These are phyloP conservation scores for Verticillium dahliae DNA, from an alignment of 2,329 filamentous ascomycete species.

Conservation along the genomic window DNA sequence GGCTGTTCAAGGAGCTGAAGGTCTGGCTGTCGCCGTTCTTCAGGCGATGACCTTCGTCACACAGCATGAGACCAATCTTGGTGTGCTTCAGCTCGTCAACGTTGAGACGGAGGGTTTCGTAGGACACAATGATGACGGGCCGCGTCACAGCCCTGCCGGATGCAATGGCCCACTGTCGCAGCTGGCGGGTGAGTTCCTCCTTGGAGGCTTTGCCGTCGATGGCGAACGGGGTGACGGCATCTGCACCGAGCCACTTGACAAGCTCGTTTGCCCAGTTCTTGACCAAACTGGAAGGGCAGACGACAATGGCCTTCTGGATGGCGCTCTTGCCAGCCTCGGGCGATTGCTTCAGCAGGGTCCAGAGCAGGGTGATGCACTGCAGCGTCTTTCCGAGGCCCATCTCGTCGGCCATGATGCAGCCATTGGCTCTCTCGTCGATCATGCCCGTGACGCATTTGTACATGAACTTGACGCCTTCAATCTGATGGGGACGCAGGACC, in stretches of 20 bases:
- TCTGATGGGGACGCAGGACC: conserved; percentile 89
- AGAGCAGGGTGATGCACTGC: conserved; percentile 94
- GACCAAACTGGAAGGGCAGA: conserved; percentile 92
- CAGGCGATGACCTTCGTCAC: conserved; percentile 91
- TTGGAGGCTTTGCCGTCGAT: conserved; percentile 96
- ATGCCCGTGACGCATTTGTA: conserved; percentile 93
- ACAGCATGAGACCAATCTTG: conserved; percentile 86
- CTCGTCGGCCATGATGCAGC: conserved; percentile 99
- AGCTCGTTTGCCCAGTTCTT: conserved; percentile 98
- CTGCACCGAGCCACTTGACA: conserved; percentile 90
- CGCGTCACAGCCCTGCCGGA: conserved; percentile 83
- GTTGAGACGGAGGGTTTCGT: conserved; percentile 89
- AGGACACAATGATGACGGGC: conserved; percentile 94
- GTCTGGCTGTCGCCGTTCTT: conserved; percentile 97
- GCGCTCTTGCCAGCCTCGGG: conserved; percentile 89
- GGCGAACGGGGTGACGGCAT: conserved; percentile 87
- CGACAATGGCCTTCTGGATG: conserved; percentile 95
- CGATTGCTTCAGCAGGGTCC: conserved; percentile 93
- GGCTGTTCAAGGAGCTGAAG: conserved; percentile 80
- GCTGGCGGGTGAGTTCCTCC: conserved; percentile 81
- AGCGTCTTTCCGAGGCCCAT: conserved; percentile 98
- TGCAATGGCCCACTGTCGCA: conserved; percentile 91
- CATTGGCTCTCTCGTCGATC: conserved; percentile 87
- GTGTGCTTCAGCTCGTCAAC: conserved; percentile 85
- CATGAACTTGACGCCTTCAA: conserved; percentile 97